Evolutionary conservation across 371 early-diverging fungal genomes (phyloP), one percentile per base, ranked within the genome.

Genomic region (Rhizopus stolonifer): DNA sequence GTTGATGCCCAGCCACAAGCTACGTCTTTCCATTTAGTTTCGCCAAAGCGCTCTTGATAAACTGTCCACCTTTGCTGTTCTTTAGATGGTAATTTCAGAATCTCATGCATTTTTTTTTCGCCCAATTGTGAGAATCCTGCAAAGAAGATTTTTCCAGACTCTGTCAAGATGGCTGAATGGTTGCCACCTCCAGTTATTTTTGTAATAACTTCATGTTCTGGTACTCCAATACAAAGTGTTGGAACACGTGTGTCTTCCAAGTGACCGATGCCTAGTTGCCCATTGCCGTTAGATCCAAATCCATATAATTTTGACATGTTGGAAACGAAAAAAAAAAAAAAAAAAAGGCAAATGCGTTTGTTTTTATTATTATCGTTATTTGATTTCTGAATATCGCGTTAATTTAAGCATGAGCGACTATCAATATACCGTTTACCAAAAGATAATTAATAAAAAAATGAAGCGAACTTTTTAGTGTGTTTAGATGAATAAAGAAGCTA

Each of bases 201-300:
- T 23, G 49, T 22, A 10, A 69, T 55, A 5, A 52, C 21, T 21
- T 61, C 61, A 25, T 54, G 24, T 0, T 29, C 38, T 4, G 68
- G 72, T 33, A 70, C 34, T 17, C 67, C 72, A 2, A 61, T 32
- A 36, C 75, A 72, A 9, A 17, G 44, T 15, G 54, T 52, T 2
- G 72, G 68, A 14, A 19, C 47, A 17, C 42, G 46, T 6, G 62
- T 46, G 40, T 85, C 85, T 15, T 69, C 59, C 8, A 33, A 40
- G 46, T 80, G 76, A 19, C 81, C 83, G 31, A 82, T 52, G 5
- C 84, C 83, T 32, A 85, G 72, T 53, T 85, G 86, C 0, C 86
- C 86, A 46, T 69, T 72, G 14, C 84, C 82, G 59, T 85, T 85
- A 7, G 86, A 83, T 9, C 86, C 86, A 52, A 81, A 82, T n/a